These are phyloP conservation scores for Geum urbanum DNA, from an alignment of 306 rosid species.

Conservation along the genomic window DNA sequence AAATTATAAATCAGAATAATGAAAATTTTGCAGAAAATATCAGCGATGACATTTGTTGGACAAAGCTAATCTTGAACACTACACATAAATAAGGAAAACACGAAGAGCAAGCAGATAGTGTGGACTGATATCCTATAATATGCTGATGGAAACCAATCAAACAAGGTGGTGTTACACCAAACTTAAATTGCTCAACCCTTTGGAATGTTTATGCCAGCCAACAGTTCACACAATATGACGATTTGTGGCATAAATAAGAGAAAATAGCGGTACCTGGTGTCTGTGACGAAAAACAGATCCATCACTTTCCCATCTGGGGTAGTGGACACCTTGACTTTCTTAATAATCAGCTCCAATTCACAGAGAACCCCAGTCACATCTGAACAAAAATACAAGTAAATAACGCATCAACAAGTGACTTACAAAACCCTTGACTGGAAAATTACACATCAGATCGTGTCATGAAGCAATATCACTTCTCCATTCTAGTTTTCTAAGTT, in stretches of 20 bases:
- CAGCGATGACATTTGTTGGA: background rate
- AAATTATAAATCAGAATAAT: background rate
- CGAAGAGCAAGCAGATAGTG: background rate
- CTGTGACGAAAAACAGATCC: slow-evolving; percentile 90
- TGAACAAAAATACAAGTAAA: slow-evolving; percentile 27
- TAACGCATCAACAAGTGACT: background rate
- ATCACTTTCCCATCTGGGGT: slow-evolving; percentile 94
- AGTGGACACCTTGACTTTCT: slow-evolving; percentile 90
- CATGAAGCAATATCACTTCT: background rate
- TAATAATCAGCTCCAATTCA: slow-evolving; percentile 73
- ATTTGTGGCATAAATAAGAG: slow-evolving; percentile 12
- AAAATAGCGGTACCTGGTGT: slow-evolving; percentile 55
- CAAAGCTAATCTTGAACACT: background rate
- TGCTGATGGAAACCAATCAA: background rate
- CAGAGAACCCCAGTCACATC: slow-evolving; percentile 87
- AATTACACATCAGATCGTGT: background rate
- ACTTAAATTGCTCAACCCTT: background rate
- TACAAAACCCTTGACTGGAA: background rate
- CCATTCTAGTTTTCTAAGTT: background rate
- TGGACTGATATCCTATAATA: background rate
- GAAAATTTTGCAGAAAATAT: background rate
- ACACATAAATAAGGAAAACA: background rate
- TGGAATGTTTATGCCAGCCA: background rate
- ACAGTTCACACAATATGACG: background rate
- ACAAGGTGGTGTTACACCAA: background rate